Evolutionary conservation across 2,329 filamentous ascomycete genomes (phyloP), one percentile per base, ranked within the genome.

Genomic region (Colletotrichum musae): DNA sequence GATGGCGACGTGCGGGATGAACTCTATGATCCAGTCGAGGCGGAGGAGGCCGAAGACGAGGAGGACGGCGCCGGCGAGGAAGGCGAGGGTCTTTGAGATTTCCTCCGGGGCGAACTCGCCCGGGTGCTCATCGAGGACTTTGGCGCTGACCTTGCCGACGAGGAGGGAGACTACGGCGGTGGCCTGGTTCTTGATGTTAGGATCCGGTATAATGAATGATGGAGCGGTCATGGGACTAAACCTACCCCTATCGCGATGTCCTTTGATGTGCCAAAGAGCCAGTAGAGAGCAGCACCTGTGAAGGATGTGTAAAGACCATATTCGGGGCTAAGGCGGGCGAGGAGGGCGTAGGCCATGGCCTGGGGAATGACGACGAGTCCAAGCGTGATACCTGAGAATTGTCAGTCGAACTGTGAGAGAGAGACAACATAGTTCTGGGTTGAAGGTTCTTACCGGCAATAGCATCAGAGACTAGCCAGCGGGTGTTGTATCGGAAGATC

Each of bases 261-360:
- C 75, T 94, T 95, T 2, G 93, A 95, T 0, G 93, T 95, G 41
- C 92, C 93, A 76, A 95, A 95, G 63, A 94, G 87, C 92, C 93
- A 95, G 80, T 95, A 95, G 56, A 94, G 85, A 61, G 93, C 81
- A 18, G 93, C 92, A 56, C 93, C 93, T 77, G 94, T 92, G 75
- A 95, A 95, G 0, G 93, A 94, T 0, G 93, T 93, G 79, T 95
- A 95, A 0, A 95, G 83, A 28, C 93, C 93, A 74, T 88, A 95
- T 73, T 94, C 87, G 2, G 90, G 86, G 0, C 86, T 85, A 15
- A 95, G 83, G 43, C 89, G 83, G 18, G 93, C 93, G 21, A 95
- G 84, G 36, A 90, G 82, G 13, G 93, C 92, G 76, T 95, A 95
- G 0, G 93, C 92, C 91, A 95, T 93, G 60, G 91, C 89, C 79